Base-by-base conservation (phyloP, 768 basidiomycete genomes). In the Leccinum obscurum region DNA sequence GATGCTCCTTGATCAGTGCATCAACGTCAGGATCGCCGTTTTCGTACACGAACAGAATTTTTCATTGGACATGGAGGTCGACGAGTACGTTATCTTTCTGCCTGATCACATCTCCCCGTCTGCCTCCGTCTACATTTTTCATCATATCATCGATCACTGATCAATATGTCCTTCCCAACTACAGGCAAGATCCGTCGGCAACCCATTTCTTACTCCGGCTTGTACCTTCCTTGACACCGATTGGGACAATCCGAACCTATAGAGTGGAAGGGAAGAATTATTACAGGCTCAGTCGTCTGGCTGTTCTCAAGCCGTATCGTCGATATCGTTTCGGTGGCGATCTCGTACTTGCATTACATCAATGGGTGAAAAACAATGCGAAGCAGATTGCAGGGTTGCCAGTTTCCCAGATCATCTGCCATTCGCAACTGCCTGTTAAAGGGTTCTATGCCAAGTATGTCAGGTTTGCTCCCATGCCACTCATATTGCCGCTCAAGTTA, bases 261-360 rank as follows among this genome's bases (percentile, higher is more conserved):
- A 76, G 75, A 58, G 68, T 72, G 54, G 76, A 75, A 34, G 76
- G 69, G 46, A 64, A 59, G 32, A 69, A 71, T 37, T 84, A 84
- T 71, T 89, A 89, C 77, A 92, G 93, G 76, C 84, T 95, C 58
- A 81, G 80, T 62, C 84, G 90, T 3, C 82, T 92, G 9, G 88
- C 83, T 17, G 81, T 94, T 41, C 81, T 88, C 64, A 82, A 83
- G 63, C 79, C 82, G 1, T 88, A 87, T 70, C 85, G 93, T 52
- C 74, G 78, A 55, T 79, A 78, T 77, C 77, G 78, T 60, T 84
- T 92, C 59, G 93, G 92, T 22, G 79, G 81, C 51, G 80, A 78
- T 60, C 85, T 95, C 57, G 86, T 93, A 26, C 68, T 80, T 48
- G 77, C 79, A 3, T 70, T 91, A 61, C 88, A 91, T 66, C 74